A percentile compares a stretch with the other conserved stretches of the same genome.
Evolutionary conservation across 2,329 filamentous ascomycete species (phyloP).

Genomic region (Neonectria sp.): DNA sequence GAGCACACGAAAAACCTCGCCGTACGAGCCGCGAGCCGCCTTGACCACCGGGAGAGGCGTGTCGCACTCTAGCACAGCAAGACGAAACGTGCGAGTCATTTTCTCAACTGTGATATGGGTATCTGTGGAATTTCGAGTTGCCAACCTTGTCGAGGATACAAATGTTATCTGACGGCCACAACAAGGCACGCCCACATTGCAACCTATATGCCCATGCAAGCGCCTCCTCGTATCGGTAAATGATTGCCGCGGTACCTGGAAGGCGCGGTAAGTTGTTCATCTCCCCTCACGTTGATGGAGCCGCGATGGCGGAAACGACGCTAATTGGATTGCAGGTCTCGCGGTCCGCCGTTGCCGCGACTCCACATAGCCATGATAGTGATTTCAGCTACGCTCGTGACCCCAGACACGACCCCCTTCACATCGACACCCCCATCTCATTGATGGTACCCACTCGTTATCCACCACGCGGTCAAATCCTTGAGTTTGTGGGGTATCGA

Average conservation of each 20-base stretch:
- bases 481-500: no score
- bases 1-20: slow-evolving; percentile 51
- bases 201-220: slow-evolving; percentile 19
- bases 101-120: slow-evolving; percentile 8
- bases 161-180: slow-evolving; percentile 3
- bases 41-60: slow-evolving; percentile 48
- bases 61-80: slow-evolving; percentile 53
- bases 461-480: not conserved
- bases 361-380: slow-evolving; percentile 35
- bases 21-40: slow-evolving; percentile 49
- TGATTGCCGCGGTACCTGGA: not conserved
- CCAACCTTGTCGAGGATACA: not conserved
- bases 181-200: slow-evolving; percentile 3
- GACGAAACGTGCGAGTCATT: slow-evolving; percentile 43
- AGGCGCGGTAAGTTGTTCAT: not conserved
- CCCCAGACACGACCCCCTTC: slow-evolving; percentile 7
- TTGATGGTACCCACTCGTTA: slow-evolving; percentile 6
- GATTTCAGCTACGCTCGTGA: slow-evolving; percentile 12
- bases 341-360: slow-evolving; percentile 47
- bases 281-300: slow-evolving; percentile 26
- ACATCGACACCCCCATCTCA: not conserved
- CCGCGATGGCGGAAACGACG: slow-evolving; percentile 38
- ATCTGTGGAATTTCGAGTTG: slow-evolving; percentile 3
- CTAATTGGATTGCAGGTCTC: slow-evolving; percentile 38
- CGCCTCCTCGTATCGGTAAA: not conserved